These are phyloP conservation scores for Pluteus cervinus DNA, from an alignment of 768 basidiomycete genomes.

Conservation along the genomic window DNA sequence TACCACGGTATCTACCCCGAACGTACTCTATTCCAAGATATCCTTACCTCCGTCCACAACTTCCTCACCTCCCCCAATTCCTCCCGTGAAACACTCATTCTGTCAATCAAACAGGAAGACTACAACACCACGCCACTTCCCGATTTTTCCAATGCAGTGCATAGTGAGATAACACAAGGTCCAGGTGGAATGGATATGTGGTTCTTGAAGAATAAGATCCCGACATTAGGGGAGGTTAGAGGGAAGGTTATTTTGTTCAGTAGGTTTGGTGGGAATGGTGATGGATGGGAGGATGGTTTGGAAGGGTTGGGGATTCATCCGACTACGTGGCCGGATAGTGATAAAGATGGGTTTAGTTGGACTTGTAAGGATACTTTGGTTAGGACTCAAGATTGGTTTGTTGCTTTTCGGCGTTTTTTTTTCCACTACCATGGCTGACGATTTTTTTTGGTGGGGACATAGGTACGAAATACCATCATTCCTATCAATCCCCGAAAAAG, in stretches of 20 bases:
- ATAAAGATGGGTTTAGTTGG: slow-evolving; percentile 72
- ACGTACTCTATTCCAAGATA: slow-evolving; percentile 56
- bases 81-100: slow-evolving; percentile 67
- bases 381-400: slow-evolving; percentile 81
- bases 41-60: slow-evolving; percentile 51
- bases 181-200: slow-evolving; percentile 60
- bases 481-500: slow-evolving; percentile 80
- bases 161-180: slow-evolving; percentile 52
- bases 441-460: background rate
- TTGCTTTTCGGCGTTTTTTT: slow-evolving; percentile 9
- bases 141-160: slow-evolving; percentile 61
- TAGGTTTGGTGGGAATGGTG: slow-evolving; percentile 69
- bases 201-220: slow-evolving; percentile 80
- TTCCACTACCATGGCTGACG: slow-evolving; percentile 6
- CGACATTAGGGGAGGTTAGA: slow-evolving; percentile 75
- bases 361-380: slow-evolving; percentile 63
- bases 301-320: slow-evolving; percentile 87
- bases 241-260: slow-evolving; percentile 84
- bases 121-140: slow-evolving; percentile 35
- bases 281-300: slow-evolving; percentile 61
- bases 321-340: slow-evolving; percentile 77
- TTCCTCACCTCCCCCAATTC: slow-evolving; percentile 60
- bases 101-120: slow-evolving; percentile 90
- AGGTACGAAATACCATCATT: slow-evolving; percentile 84
- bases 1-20: slow-evolving; percentile 80